Base-by-base conservation (phyloP, 2,329 filamentous ascomycete species). In the Bertia moriformis region DNA sequence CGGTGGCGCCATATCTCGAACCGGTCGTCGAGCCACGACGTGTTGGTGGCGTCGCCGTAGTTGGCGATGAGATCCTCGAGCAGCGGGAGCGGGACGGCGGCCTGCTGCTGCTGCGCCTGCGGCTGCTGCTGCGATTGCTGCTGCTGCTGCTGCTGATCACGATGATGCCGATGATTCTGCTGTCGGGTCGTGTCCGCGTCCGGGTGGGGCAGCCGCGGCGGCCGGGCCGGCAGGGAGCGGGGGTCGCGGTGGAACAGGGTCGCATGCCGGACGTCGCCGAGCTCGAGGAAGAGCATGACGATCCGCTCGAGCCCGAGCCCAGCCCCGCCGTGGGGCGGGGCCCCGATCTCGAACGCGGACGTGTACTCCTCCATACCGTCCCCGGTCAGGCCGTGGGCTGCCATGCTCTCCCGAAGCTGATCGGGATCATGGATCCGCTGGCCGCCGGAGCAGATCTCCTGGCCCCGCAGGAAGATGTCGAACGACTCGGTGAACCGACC, bases 11-110 rank as follows among this genome's bases (percentile, higher is more conserved):
- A 95, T 42, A 93, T 78, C 51, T 84, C 70, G 56, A 88, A 94
- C 4, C 86, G 78, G 4, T 87, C 83, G 55, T 95, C 88, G 4
- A 91, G 72, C 86, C 87, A 95, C 0, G 86, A 91, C 0, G 88
- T 95, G 51, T 93, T 93, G 38, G 86, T 87, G 2, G 88, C 86
- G 57, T 95, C 88, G 44, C 88, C 88, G 49, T 95, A 95, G 58
- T 95, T 95, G 52, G 85, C 86, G 55, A 95, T 87, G 32, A 95
- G 76, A 53, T 93, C 82, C 54, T 88, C 84, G 4, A 95, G 56
- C 0, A 83, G 69, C 39, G 87, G 87, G 39, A 81, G 64, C 38
- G 78, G 66, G n/a, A n/a, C n/a, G n/a, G n/a, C n/a, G 4, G 58
- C 70, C 51, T 63, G 67, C 41, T 59, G 66, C 47, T 58, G 47